Evolutionary conservation across 1,284 basidiomycete genomes (phyloP).

Genomic region (Irpex rosettiformis): DNA sequence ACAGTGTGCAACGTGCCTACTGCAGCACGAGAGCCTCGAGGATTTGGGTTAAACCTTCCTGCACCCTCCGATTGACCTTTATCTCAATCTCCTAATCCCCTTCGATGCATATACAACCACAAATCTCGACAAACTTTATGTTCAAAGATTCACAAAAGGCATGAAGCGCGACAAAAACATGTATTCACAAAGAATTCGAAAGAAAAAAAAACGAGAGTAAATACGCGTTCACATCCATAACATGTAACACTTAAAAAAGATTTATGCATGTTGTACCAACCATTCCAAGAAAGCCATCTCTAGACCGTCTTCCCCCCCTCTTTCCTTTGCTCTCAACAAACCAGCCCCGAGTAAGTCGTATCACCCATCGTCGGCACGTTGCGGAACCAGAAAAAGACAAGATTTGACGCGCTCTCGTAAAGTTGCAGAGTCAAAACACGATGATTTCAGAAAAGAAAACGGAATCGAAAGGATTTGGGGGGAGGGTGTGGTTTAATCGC

Average conservation of each 20-base stretch:
- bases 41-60: neutral
- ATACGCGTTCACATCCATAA: neutral
- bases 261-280: neutral
- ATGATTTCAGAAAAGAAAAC: neutral
- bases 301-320: neutral
- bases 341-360: no score
- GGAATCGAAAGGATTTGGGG: neutral
- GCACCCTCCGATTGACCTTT: neutral
- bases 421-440: neutral
- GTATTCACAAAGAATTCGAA: neutral
- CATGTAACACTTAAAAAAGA: neutral
- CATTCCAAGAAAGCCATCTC: neutral
- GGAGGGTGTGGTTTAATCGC: constrained; percentile 21
- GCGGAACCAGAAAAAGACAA: neutral
- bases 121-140: no score
- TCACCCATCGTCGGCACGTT: neutral
- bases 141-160: no score
- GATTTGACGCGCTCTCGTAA: neutral
- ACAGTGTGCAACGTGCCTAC: no score
- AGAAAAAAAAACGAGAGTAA: neutral
- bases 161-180: neutral
- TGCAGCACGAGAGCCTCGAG: no score
- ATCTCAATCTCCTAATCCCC: neutral
- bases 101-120: neutral
- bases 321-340: neutral